Evolutionary conservation across 495 filamentous ascomycete species (phyloP), one percentile per base, ranked within the genome.

Genomic region (Xylaria palmicola): DNA sequence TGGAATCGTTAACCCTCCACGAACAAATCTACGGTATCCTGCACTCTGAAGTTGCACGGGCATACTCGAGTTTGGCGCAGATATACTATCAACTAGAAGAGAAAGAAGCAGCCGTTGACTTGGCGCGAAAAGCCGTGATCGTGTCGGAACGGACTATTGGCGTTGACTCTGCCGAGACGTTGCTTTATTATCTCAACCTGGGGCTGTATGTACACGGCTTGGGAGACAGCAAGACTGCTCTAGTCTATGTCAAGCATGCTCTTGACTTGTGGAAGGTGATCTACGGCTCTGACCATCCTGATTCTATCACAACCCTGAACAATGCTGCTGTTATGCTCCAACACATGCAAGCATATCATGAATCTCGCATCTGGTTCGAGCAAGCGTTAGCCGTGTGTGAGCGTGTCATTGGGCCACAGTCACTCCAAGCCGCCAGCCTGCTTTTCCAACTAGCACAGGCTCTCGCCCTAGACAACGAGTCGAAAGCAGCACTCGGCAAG

Each of bases 251-350:
- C 63, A 90, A 89, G 70, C 95, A 98, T 68, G 94, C 95, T 12
- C 85, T 99, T 68, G 88, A 94, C 65, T 81, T 98, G 57, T 97
- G 92, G 93, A 97, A 97, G 81, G 83, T 97, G 72, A 92, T 97
- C 71, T 98, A 96, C 70, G 95, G 95, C 43, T 75, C 86, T 12
- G 88, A 90, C 69, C 95, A 99, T 76, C 95, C 95, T 2, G 95
- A 99, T 75, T 94, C 91, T 15, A 96, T 98, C 77, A 99, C 95
- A 12, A 97, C 95, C 30, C 88, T 98, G 75, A 99, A 98, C 83
- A 99, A 99, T 72, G 92, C 91, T 13, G 95, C 95, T 12, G 94
- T 98, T 27, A 99, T 99, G 95, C 85, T 98, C 48, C 95, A 98
- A 77, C 86, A 90, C 57, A 81, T 96, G 67, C 93, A 96, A 79